phyloP scores from a whole-genome alignment of 345 rosid species.

The Populus ilicifolia region DNA sequence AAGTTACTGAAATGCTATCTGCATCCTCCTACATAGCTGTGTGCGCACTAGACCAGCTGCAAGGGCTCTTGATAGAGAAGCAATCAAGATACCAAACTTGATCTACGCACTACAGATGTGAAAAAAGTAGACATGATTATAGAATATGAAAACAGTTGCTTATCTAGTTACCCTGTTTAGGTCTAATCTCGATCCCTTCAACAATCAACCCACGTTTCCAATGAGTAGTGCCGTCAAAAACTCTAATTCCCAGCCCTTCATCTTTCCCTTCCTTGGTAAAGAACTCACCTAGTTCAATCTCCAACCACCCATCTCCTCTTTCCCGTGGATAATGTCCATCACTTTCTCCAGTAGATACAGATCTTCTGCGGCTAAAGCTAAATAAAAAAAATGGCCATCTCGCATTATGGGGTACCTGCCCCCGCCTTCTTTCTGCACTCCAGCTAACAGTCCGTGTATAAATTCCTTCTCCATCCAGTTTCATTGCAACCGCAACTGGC shows the following conservation, averaged over 20 bases:
- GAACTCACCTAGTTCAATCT: conserved; percentile 29
- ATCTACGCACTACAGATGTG: background rate
- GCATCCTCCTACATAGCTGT: background rate
- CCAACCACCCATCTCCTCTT: conserved; percentile 38
- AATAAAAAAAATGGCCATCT: background rate
- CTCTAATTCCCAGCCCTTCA: conserved; percentile 17
- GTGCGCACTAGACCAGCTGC: background rate
- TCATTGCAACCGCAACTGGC: conserved; percentile 15
- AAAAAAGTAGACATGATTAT: background rate
- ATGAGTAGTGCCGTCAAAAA: background rate
- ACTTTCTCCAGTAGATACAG: background rate
- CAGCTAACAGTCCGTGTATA: background rate
- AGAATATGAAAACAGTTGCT: background rate
- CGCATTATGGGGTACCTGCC: background rate
- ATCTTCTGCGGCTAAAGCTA: too few relatives aligned
- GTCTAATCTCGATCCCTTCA: conserved; percentile 44
- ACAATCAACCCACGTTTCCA: conserved; percentile 30
- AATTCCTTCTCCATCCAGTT: background rate
- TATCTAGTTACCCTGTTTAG: conserved; percentile 7
- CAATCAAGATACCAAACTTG: background rate
- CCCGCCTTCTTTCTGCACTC: conserved; percentile 1
- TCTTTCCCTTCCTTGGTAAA: conserved; percentile 8
- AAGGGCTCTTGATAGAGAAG: background rate
- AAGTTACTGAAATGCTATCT: background rate
- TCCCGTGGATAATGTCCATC: background rate